phyloP scores from a whole-genome alignment of 2,329 filamentous ascomycete species.

The Cytospora piceicola region DNA sequence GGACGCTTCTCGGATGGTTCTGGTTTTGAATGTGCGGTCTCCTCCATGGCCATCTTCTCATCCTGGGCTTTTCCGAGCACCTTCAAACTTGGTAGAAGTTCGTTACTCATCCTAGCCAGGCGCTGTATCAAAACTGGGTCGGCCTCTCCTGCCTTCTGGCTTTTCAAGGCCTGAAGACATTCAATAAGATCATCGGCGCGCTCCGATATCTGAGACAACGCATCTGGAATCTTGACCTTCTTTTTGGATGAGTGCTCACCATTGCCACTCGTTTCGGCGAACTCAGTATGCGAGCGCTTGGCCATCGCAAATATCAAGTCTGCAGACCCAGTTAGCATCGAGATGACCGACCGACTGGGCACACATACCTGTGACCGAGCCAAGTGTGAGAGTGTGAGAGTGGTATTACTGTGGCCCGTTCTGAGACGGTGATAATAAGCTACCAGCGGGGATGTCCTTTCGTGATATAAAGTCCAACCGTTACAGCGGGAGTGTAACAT shows the following conservation, averaged over 20 bases:
- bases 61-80: constrained; percentile 15
- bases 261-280: constrained; percentile 14
- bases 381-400: not conserved
- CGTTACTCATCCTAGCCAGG: constrained; percentile 31
- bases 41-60: not conserved
- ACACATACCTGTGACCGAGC: not conserved
- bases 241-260: constrained; percentile 29
- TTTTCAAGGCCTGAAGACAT: constrained; percentile 42
- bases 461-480: not conserved
- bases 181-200: constrained; percentile 46
- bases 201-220: constrained; percentile 39
- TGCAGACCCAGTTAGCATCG: not conserved
- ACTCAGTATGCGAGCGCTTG: constrained; percentile 41
- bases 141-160: constrained; percentile 6
- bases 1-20: constrained; percentile 28
- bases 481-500: not conserved
- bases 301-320: constrained; percentile 39
- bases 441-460: not conserved
- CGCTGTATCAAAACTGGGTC: constrained; percentile 32
- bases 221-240: constrained; percentile 32
- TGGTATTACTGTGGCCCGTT: not conserved
- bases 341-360: not conserved
- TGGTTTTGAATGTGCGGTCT: not conserved
- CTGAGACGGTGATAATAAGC: not conserved
- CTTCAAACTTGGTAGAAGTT: constrained; percentile 26